Conservation (phyloP, 2,329 filamentous ascomycete species). For the Exophiala sideris region DNA sequence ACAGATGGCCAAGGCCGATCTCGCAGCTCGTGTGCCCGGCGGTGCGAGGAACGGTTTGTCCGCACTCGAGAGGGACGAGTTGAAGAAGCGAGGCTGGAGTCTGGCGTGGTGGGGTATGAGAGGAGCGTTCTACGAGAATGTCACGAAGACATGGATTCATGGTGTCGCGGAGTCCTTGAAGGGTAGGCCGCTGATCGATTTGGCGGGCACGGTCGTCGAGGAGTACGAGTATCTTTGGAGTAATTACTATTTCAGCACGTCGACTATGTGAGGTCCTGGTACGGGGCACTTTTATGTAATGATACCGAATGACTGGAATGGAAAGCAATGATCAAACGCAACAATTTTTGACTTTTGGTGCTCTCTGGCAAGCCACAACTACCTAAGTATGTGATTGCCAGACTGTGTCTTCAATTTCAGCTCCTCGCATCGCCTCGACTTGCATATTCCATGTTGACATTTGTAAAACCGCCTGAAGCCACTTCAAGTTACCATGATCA, state of each 20-base stretch:
- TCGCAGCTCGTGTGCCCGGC: slow-evolving; percentile 61
- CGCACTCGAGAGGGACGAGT: slow-evolving; percentile 82
- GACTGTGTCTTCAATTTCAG: not conserved
- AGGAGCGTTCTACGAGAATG: slow-evolving; percentile 92
- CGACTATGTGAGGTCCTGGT: slow-evolving; percentile 45
- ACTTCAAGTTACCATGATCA: not conserved
- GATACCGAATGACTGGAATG: too few relatives aligned
- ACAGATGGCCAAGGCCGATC: slow-evolving; percentile 71
- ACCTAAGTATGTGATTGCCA: not conserved
- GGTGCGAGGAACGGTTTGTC: slow-evolving; percentile 70
- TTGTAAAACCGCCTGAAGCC: too few relatives aligned
- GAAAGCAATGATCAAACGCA: too few relatives aligned
- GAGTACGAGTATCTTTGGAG: slow-evolving; percentile 99
- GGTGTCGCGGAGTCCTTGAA: slow-evolving; percentile 66
- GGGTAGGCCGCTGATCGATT: slow-evolving; percentile 69
- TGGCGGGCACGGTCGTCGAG: slow-evolving; percentile 81
- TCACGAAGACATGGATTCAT: slow-evolving; percentile 53
- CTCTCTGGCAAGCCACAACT: too few relatives aligned
- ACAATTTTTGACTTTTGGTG: too few relatives aligned
- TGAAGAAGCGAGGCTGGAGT: slow-evolving; percentile 81
- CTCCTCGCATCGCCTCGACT: too few relatives aligned
- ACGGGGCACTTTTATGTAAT: too few relatives aligned
- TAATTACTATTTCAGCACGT: slow-evolving; percentile 85
- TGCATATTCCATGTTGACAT: too few relatives aligned
- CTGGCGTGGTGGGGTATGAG: slow-evolving; percentile 96